phyloP scores from a whole-genome alignment of 2,329 filamentous ascomycete genomes.

The Ophiosphaerella narmari region DNA sequence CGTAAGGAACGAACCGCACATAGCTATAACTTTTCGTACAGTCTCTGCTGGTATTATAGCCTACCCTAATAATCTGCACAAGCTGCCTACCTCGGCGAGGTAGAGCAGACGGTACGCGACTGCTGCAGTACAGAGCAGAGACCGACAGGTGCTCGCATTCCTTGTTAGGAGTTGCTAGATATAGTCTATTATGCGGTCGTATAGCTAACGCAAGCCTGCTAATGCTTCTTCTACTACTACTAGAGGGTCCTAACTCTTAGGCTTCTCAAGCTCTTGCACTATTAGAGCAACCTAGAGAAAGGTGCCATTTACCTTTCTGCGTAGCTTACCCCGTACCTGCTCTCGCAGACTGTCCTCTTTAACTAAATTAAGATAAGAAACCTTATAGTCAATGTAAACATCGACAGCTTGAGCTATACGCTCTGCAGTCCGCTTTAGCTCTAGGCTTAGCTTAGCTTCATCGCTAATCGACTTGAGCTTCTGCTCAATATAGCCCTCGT shows the following conservation, averaged over 20 bases:
- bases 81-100: not conserved
- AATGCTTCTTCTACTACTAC: constrained; percentile 20
- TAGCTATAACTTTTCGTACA: constrained; percentile 1
- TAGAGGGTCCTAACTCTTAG: constrained; percentile 29
- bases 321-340: too few species aligned
- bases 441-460: constrained; percentile 11
- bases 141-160: constrained; percentile 28
- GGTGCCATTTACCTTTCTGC: too few species aligned
- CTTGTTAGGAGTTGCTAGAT: constrained; percentile 20
- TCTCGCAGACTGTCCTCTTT: constrained; percentile 43
- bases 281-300: not conserved
- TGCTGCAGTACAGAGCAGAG: constrained; percentile 40
- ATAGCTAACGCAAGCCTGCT: constrained; percentile 44
- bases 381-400: constrained; percentile 46
- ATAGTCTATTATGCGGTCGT: constrained; percentile 46
- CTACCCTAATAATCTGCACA: constrained; percentile 6
- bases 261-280: constrained; percentile 11
- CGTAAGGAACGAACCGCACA: constrained; percentile 50
- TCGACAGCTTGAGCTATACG: constrained; percentile 42
- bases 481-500: constrained; percentile 34
- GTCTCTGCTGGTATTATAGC: not conserved
- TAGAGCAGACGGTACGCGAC: constrained; percentile 15
- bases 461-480: constrained; percentile 13
- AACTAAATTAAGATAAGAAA: constrained; percentile 32
- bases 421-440: constrained; percentile 27